These are phyloP conservation scores for Tuber microsphaerosporum DNA, from an alignment of 495 filamentous ascomycete species.

Conservation along the genomic window DNA sequence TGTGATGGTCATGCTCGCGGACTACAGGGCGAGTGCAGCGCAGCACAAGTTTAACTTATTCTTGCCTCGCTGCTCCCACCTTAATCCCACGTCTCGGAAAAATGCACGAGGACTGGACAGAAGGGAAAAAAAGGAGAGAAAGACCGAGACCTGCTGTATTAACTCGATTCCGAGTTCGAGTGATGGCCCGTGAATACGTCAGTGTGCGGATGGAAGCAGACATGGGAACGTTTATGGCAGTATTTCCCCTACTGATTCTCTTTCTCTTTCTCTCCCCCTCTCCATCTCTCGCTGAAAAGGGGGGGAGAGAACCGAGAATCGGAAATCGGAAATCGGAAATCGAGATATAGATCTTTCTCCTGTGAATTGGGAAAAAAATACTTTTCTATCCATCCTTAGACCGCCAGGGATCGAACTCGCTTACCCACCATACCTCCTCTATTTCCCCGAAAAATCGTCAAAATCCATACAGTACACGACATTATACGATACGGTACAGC, in stretches of 20 bases:
- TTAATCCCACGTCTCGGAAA: neutral
- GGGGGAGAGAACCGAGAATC: neutral
- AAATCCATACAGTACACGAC: too few species aligned
- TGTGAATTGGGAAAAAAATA: too few species aligned
- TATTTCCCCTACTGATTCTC: neutral
- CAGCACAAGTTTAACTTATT: neutral
- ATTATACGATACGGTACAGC: neutral
- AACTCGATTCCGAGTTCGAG: conserved; percentile 2
- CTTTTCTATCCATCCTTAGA: neutral
- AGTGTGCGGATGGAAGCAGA: neutral
- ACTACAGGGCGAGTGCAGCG: neutral
- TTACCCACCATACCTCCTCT: neutral
- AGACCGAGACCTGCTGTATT: neutral
- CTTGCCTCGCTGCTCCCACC: neutral
- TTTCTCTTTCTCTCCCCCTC: neutral
- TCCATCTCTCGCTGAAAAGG: too few species aligned
- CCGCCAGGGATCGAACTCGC: neutral
- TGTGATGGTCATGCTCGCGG: neutral
- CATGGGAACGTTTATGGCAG: neutral
- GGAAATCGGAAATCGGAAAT: neutral
- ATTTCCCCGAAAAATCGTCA: neutral
- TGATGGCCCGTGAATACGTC: neutral
- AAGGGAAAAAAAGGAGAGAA: neutral
- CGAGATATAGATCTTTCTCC: neutral
- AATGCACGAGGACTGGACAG: neutral